Conservation (phyloP, 2,329 filamentous ascomycete species). For the Nigrospora sphaerica region DNA sequence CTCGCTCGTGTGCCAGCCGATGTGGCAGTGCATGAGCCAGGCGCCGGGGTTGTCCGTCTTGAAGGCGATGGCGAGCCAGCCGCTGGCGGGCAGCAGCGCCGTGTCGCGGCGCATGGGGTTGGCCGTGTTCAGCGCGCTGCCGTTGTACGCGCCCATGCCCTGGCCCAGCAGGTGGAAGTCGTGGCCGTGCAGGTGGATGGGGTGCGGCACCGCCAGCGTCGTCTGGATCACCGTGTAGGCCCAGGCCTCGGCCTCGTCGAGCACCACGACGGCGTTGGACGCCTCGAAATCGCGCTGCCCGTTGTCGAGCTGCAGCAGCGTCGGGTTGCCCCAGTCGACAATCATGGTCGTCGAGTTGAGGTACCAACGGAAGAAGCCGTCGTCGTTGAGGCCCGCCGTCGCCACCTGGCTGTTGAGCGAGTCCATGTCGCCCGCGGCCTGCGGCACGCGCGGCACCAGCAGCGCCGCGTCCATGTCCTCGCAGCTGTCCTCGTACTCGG, state of each 20-base stretch:
- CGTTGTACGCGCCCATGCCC: constrained; percentile 18
- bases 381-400: not conserved
- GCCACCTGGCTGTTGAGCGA: constrained; percentile 15
- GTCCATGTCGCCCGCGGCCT: constrained; percentile 19
- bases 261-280: constrained; percentile 20
- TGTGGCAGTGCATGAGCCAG: constrained; percentile 34
- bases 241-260: constrained; percentile 23
- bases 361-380: constrained; percentile 37
- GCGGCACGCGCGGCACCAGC: constrained; percentile 27
- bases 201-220: constrained; percentile 7
- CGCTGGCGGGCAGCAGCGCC: constrained; percentile 34
- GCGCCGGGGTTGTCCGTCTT: constrained; percentile 44
- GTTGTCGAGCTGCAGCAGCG: constrained; percentile 25
- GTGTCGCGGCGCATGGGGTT: constrained; percentile 44
- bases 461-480: constrained; percentile 24
- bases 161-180: constrained; percentile 32
- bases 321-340: constrained; percentile 41
- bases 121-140: constrained; percentile 22
- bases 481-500: constrained; percentile 18
- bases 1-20: constrained; percentile 41
- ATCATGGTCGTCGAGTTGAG: constrained; percentile 40
- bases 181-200: constrained; percentile 27
- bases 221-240: constrained; percentile 26
- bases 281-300: constrained; percentile 13
- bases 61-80: constrained; percentile 43